Conservation (phyloP, 139 green algal genomes). For the Micractinium conductrix region DNA sequence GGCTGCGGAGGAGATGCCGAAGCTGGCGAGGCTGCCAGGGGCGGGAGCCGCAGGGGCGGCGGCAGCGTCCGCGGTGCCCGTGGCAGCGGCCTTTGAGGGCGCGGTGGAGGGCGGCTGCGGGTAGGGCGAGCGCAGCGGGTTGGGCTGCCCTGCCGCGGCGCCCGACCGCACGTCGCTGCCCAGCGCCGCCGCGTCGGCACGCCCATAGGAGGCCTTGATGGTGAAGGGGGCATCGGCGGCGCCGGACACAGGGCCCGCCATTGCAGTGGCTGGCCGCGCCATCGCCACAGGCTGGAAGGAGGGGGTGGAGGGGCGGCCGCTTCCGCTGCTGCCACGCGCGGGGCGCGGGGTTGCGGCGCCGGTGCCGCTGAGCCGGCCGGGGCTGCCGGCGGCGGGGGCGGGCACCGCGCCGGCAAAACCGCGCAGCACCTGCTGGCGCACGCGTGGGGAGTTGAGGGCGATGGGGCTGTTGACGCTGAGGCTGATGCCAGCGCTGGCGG, state of each 20-base stretch:
- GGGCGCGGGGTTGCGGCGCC: background rate
- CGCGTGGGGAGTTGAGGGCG: background rate
- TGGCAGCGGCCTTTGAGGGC: conserved; percentile 8
- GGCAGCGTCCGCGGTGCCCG: too few species aligned
- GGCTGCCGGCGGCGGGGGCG: background rate
- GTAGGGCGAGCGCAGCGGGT: too few species aligned
- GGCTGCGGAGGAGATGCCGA: conserved; percentile 11
- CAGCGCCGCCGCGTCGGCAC: background rate
- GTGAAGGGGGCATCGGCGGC: background rate
- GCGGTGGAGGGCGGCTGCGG: conserved; percentile 21
- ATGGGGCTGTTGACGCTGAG: background rate
- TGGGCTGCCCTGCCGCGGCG: background rate
- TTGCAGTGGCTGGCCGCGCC: background rate
- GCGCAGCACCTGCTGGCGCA: conserved; percentile 13
- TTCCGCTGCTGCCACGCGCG: background rate
- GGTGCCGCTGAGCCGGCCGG: background rate
- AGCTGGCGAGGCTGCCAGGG: conserved; percentile 7
- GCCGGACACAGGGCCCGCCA: background rate
- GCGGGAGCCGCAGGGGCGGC: background rate
- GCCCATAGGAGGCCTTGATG: background rate
- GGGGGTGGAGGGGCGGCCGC: conserved; percentile 22
- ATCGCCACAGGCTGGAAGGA: conserved; percentile 31
- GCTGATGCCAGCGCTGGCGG: background rate
- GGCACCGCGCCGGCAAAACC: conserved; percentile 23
- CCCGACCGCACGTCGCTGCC: background rate